Percentiles rank a stretch among this genome's conserved stretches.
Conservation (phyloP, 78 protist species). For the Bigelowiella natans region DNA sequence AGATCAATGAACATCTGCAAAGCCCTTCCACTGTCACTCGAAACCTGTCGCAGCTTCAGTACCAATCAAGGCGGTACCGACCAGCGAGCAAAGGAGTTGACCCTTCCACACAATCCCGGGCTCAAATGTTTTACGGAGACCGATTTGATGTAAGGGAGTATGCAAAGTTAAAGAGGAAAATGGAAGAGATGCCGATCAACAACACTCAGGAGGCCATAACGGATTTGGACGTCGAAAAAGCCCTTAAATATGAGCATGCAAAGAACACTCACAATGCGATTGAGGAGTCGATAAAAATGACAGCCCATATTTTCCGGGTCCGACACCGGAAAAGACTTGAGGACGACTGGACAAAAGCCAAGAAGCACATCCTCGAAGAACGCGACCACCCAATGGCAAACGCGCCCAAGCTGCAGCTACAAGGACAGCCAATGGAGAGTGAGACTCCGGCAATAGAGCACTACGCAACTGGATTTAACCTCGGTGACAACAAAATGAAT, state of each 20-base stretch:
- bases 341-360: not conserved
- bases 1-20: not conserved
- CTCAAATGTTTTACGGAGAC: not conserved
- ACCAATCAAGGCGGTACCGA: not conserved
- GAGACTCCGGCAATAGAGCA: too few relatives aligned
- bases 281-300: not conserved
- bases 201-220: not conserved
- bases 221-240: not conserved
- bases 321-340: not conserved
- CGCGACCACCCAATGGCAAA: too few relatives aligned
- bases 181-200: not conserved
- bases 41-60: not conserved
- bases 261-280: not conserved
- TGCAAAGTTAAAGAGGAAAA: not conserved
- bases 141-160: not conserved
- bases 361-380: not conserved
- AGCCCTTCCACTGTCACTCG: not conserved
- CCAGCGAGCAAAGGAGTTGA: not conserved
- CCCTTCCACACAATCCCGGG: not conserved
- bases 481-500: not conserved
- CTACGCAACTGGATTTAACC: too few relatives aligned
- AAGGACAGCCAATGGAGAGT: too few relatives aligned
- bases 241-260: not conserved
- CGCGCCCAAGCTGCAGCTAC: too few relatives aligned
- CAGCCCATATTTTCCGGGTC: not conserved